Evolutionary conservation across 2,329 filamentous ascomycete species (phyloP).

Genomic region (Alternaria triticimaculans): DNA sequence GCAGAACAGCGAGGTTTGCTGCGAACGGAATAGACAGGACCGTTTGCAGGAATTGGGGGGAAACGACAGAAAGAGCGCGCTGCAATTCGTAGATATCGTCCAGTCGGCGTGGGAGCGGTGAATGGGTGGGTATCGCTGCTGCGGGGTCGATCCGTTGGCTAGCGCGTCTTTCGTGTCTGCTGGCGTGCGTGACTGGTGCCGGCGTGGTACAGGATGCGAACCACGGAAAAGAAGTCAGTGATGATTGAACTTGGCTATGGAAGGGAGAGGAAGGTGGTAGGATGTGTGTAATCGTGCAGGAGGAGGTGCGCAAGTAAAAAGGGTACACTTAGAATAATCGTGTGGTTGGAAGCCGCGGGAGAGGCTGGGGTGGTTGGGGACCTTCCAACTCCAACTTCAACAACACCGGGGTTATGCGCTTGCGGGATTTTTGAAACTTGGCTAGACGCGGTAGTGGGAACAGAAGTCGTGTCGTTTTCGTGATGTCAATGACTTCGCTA

Average conservation of each 20-base stretch:
- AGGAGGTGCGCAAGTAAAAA: conserved; percentile 36
- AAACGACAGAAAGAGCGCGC: conserved; percentile 1
- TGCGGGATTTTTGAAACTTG: conserved; percentile 7
- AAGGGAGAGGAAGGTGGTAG: conserved; percentile 1
- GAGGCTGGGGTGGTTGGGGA: conserved; percentile 22
- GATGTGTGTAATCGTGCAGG: conserved; percentile 22
- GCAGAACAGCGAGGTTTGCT: conserved; percentile 2
- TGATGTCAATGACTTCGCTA: conserved; percentile 6
- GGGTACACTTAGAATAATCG: conserved; percentile 38
- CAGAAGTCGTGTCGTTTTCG: conserved; percentile 2
- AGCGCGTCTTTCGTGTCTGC: conserved; percentile 15
- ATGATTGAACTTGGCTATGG: neutral
- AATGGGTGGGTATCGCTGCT: conserved; percentile 16
- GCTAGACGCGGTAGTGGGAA: neutral
- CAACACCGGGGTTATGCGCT: conserved; percentile 10
- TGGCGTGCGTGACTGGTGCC: conserved; percentile 3
- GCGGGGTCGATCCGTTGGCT: conserved; percentile 24
- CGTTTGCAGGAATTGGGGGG: conserved; percentile 11
- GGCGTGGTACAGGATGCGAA: neutral
- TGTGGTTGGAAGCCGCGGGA: conserved; percentile 30
- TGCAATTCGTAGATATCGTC: conserved; percentile 5
- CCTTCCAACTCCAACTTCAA: conserved; percentile 8
- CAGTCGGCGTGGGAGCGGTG: conserved; percentile 19
- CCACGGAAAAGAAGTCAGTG: conserved; percentile 17
- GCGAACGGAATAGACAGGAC: conserved; percentile 10